Base-by-base conservation (phyloP, 2,329 filamentous ascomycete genomes). In the Daldinia eschscholtzii region DNA sequence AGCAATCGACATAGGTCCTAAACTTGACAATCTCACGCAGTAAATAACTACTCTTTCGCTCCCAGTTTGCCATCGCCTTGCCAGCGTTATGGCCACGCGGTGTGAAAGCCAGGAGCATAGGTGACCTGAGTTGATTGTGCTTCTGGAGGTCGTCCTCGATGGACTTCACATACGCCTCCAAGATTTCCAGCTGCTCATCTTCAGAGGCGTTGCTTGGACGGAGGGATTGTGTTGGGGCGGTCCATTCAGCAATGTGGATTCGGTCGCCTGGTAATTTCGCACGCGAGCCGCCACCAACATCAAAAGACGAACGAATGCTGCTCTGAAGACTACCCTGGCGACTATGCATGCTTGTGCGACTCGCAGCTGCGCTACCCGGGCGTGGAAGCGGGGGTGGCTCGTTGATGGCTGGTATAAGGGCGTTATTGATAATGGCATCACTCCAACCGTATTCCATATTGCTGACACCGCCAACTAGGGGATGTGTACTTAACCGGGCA, bases 381-480 rank as follows among this genome's bases (percentile, higher is more conserved):
- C 86, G 83, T 4, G 84, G 83, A 30, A 76, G 78, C 72, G 61
- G 78, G 72, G 71, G 73, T 2, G 80, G 80, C 57, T 89, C 86
- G 67, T 86, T 85, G 73, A 88, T 85, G 28, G 85, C 84, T 4
- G 77, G 80, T 3, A 89, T 83, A 1, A 88, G 81, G 7, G 85
- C 81, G 61, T 84, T 88, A 73, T 88, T 89, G 75, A 98, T 90
- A 68, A 98, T 90, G 20, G 86, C 85, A 44, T 97, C 93, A 73
- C 93, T 93, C 96, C 96, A 99, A 60, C 96, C 96, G 77, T 98
- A 98, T 80, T 99, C 96, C 73, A 98, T 92, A 79, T 98, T 99
- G 81, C 93, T 97, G 74, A 99, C 92, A 64, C 94, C 95, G 64
- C 96, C 96, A 37, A 95, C 88, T 35, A 99, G 84, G 2, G 96